Percentiles rank a stretch among this genome's conserved stretches.
Evolutionary conservation across 1,284 basidiomycete genomes (phyloP).

Genomic region (Apiotrichum sp.): DNA sequence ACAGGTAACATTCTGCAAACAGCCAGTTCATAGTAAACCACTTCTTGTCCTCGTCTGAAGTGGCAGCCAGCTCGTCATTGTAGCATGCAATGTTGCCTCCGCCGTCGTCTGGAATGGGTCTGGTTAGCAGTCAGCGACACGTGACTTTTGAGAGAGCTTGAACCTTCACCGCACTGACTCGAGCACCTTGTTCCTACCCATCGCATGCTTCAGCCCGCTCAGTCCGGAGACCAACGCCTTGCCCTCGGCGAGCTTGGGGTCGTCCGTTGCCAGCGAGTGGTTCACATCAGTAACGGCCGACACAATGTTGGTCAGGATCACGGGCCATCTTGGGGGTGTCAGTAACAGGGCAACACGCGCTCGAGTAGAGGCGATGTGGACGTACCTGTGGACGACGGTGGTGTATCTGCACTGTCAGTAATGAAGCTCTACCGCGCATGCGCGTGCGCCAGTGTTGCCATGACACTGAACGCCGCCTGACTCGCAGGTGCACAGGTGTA

Average conservation of each 20-base stretch:
- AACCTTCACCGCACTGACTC: slow-evolving; percentile 52
- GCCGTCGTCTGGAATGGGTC: slow-evolving; percentile 65
- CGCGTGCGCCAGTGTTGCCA: not conserved
- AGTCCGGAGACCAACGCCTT: slow-evolving; percentile 73
- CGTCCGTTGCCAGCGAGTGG: slow-evolving; percentile 50
- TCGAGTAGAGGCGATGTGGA: too few relatives aligned
- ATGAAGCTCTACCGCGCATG: not conserved
- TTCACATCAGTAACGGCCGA: slow-evolving; percentile 61
- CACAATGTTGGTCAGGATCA: slow-evolving; percentile 74
- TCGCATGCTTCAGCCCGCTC: slow-evolving; percentile 80
- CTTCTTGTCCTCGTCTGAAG: slow-evolving; percentile 57
- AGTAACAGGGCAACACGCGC: slow-evolving; percentile 22
- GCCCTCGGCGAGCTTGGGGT: slow-evolving; percentile 56
- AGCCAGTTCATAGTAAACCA: slow-evolving; percentile 95
- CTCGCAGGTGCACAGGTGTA: not conserved
- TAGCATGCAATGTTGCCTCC: slow-evolving; percentile 63
- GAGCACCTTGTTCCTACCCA: slow-evolving; percentile 71
- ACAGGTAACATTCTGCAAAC: slow-evolving; percentile 73
- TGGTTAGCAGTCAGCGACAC: slow-evolving; percentile 31
- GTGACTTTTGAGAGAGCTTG: too few relatives aligned
- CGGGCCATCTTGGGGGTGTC: slow-evolving; percentile 66
- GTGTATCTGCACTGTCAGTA: slow-evolving; percentile 28
- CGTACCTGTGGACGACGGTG: slow-evolving; percentile 38
- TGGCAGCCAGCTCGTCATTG: slow-evolving; percentile 61
- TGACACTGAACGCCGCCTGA: too few relatives aligned